phyloP scores from a whole-genome alignment of 192 early-diverging fungal genomes.

The Coemansia sp. region DNA sequence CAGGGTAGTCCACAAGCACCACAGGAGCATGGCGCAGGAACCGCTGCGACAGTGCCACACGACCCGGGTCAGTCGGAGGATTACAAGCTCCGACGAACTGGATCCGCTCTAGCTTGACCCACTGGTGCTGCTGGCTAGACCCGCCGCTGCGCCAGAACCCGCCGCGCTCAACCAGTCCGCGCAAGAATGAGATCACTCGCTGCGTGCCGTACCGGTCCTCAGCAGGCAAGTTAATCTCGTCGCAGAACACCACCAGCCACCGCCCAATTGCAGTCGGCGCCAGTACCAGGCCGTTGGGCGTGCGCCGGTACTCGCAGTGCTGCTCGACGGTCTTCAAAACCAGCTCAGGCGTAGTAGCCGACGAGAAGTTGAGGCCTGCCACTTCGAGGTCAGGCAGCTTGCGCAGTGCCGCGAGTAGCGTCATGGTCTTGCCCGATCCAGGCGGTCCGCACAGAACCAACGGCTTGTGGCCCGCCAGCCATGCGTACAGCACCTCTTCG shows the following conservation, averaged over 20 bases:
- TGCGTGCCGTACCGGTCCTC: conserved; percentile 98
- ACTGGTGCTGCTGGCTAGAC: conserved; percentile 61
- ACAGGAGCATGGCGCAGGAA: conserved; percentile 97
- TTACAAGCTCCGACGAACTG: conserved; percentile 99
- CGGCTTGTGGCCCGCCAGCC: conserved; percentile 95
- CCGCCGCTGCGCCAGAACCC: conserved; percentile 96
- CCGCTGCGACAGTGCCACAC: conserved; percentile 92
- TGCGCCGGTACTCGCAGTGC: conserved; percentile 97
- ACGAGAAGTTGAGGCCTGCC: conserved; percentile 98
- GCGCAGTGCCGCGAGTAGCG: conserved; percentile 92
- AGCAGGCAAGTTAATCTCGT: conserved; percentile 99
- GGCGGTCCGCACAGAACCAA: conserved; percentile 98
- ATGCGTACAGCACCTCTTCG: conserved; percentile 94
- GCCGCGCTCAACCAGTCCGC: conserved; percentile 92
- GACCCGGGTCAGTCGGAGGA: conserved; percentile 98
- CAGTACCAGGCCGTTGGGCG: conserved; percentile 86
- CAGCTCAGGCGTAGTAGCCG: conserved; percentile 94
- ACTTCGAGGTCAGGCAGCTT: conserved; percentile 96
- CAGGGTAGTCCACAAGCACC: conserved; percentile 98
- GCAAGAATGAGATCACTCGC: conserved; percentile 94
- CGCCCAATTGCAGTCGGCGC: conserved; percentile 82
- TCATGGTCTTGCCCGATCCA: conserved; percentile 99
- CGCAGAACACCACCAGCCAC: conserved; percentile 99
- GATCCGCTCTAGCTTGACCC: conserved; percentile 95
- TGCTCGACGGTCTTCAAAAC: conserved; percentile 97